These are phyloP conservation scores for Amanita muscaria DNA, from an alignment of 768 basidiomycete species.

Conservation along the genomic window DNA sequence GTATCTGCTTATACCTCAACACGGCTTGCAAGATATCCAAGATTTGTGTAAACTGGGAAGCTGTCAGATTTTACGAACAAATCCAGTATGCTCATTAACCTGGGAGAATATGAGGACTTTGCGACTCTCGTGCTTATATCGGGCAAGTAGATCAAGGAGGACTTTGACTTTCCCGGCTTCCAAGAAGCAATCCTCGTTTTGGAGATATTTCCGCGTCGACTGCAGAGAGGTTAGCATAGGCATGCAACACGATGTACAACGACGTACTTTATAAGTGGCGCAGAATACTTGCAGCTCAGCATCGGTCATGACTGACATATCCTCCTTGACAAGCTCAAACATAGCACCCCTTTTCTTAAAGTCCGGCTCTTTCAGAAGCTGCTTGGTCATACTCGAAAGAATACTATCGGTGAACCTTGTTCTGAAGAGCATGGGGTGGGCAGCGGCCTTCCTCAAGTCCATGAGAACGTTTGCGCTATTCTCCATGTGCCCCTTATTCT, in stretches of 20 bases:
- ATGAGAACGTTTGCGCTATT: conserved; percentile 92
- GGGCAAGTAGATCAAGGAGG: conserved; percentile 60
- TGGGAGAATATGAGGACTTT: conserved; percentile 94
- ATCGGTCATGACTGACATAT: conserved; percentile 98
- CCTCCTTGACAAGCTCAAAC: conserved; percentile 86
- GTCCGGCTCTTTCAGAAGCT: conserved; percentile 84
- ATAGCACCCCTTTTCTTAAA: conserved; percentile 78
- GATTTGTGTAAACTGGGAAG: conserved; percentile 81
- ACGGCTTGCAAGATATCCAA: conserved; percentile 87
- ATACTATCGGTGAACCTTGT: conserved; percentile 71
- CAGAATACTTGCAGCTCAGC: conserved; percentile 88
- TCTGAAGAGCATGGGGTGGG: conserved; percentile 95
- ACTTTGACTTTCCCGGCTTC: conserved; percentile 83
- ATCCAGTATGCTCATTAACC: conserved; percentile 34
- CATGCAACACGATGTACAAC: neutral
- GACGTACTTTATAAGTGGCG: conserved; percentile 70
- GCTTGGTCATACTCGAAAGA: conserved; percentile 67
- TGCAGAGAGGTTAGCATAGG: conserved; percentile 19
- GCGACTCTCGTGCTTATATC: conserved; percentile 59
- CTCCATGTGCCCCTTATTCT: conserved; percentile 65
- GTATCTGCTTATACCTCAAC: conserved; percentile 60
- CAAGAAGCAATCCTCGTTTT: conserved; percentile 66
- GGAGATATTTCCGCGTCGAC: conserved; percentile 69
- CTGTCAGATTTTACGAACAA: neutral
- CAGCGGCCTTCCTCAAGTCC: conserved; percentile 94